Evolutionary conservation across 257 asterid species (phyloP).

Genomic region (Nicotiana otophora): DNA sequence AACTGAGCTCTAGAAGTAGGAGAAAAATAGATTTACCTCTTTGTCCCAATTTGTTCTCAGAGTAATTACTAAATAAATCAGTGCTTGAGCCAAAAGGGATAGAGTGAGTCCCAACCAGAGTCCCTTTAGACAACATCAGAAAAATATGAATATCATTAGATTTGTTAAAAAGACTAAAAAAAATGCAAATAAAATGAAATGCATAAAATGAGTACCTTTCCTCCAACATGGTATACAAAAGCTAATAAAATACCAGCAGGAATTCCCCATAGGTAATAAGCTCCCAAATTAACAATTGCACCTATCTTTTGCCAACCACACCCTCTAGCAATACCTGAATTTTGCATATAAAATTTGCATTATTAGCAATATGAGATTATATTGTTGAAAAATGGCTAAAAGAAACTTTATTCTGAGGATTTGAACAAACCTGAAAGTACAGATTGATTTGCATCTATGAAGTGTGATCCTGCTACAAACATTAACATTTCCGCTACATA

Average conservation of each 20-base stretch:
- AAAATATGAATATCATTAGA: not conserved
- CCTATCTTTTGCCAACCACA: conserved; percentile 83
- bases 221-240: conserved; percentile 15
- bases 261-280: conserved; percentile 43
- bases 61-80: conserved; percentile 10
- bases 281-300: conserved; percentile 52
- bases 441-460: conserved; percentile 40
- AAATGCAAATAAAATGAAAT: not conserved
- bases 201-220: conserved; percentile 8
- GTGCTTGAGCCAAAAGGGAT: conserved; percentile 9
- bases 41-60: conserved; percentile 19
- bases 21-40: conserved; percentile 13
- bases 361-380: conserved; percentile 19
- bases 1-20: not conserved
- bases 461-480: conserved; percentile 37
- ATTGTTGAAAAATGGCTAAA: too few species aligned
- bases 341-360: conserved; percentile 23
- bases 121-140: conserved; percentile 2
- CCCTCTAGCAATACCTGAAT: conserved; percentile 25
- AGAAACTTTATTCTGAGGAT: not conserved
- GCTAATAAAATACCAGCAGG: conserved; percentile 20
- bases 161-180: not conserved
- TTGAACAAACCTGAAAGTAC: conserved; percentile 25
- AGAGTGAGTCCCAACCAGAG: conserved; percentile 21
- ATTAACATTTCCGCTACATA: conserved; percentile 56